Conservation (phyloP, 108 stramenopile genomes). For the Fragilariopsis cylindrus region DNA sequence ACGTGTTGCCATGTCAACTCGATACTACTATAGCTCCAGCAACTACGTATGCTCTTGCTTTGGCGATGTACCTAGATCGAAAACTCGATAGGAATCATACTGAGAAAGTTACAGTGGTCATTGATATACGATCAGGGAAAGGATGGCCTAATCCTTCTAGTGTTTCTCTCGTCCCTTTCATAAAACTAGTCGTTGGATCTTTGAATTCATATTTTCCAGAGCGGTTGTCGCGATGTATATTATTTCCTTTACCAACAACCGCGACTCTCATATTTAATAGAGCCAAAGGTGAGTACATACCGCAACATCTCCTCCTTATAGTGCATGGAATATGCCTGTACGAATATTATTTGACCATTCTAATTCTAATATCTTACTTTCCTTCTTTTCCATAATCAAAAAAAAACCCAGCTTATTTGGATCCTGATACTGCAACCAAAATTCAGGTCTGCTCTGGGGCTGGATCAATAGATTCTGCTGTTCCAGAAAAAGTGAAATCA, state of each 20-base stretch:
- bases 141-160: slow-evolving; percentile 74
- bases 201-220: slow-evolving; percentile 67
- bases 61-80: slow-evolving; percentile 68
- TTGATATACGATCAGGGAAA: slow-evolving; percentile 72
- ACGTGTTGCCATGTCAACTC: slow-evolving; percentile 64
- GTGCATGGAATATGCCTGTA: neutral
- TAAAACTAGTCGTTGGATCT: slow-evolving; percentile 48
- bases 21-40: slow-evolving; percentile 53
- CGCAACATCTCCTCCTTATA: no score
- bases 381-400: neutral
- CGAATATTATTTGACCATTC: neutral
- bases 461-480: slow-evolving; percentile 6
- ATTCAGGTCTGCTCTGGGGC: slow-evolving; percentile 27
- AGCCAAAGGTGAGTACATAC: neutral
- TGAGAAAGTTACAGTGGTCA: slow-evolving; percentile 57
- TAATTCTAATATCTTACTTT: no score
- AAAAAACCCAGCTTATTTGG: slow-evolving; percentile 16
- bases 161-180: slow-evolving; percentile 58
- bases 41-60: slow-evolving; percentile 64
- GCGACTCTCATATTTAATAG: slow-evolving; percentile 8
- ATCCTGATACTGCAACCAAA: slow-evolving; percentile 24
- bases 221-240: slow-evolving; percentile 49
- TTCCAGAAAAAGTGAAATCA: slow-evolving; percentile 7
- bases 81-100: slow-evolving; percentile 46
- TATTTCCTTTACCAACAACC: slow-evolving; percentile 66